Conservation (phyloP, 176 grass and related monocot species). For the Zea mays region Zm-B73-REFERENCE-NAM-5.0 NC_050096.1:5451501-5452000, state of each 20-base stretch:
- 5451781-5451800: slow-evolving; percentile 1
- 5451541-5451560: too few species aligned
- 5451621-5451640: too few species aligned
- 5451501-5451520: too few species aligned
- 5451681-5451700: too few species aligned
- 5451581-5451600: too few species aligned
- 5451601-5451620: too few species aligned
- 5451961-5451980: not conserved
- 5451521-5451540: too few species aligned
- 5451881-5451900: not conserved
- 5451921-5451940: not conserved
- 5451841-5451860: not conserved
- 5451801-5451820: not conserved
- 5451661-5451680: too few species aligned
- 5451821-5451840: not conserved
- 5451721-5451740: not conserved
- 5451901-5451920: not conserved
- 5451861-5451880: not conserved
- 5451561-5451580: too few species aligned
- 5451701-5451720: too few species aligned
- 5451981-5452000: slow-evolving; percentile 1
- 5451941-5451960: not conserved
- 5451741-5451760: not conserved
- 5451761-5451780: not conserved
- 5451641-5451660: too few species aligned